Percentiles rank a stretch among this genome's conserved stretches.
Conservation (phyloP, 2,329 filamentous ascomycete genomes). For the Hysterium pulicare region DNA sequence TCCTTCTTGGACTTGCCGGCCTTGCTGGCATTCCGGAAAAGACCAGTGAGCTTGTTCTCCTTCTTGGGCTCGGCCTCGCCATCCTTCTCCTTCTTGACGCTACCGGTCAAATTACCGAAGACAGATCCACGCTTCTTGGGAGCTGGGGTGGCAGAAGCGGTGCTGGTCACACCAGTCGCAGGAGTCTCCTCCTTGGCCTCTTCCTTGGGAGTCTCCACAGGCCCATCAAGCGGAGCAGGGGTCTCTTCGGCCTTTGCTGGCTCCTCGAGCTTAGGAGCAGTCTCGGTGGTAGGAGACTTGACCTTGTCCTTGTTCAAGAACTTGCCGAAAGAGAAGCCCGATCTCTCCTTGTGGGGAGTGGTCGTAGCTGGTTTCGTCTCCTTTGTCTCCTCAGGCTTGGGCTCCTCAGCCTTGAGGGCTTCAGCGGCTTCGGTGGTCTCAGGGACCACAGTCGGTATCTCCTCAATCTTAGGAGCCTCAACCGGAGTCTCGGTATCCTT, state of each 20-base stretch:
- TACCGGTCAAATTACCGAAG: conserved; percentile 69
- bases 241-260: conserved; percentile 43
- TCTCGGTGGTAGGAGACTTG: conserved; percentile 39
- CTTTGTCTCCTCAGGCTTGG: conserved; percentile 24
- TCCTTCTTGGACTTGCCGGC: conserved; percentile 37
- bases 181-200: conserved; percentile 29
- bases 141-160: conserved; percentile 54
- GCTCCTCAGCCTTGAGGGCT: conserved; percentile 21
- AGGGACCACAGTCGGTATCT: conserved; percentile 42
- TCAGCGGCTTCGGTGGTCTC: conserved; percentile 22
- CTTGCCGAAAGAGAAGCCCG: conserved; percentile 53
- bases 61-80: conserved; percentile 20
- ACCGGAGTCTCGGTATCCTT: conserved; percentile 45
- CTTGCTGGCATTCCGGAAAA: conserved; percentile 42
- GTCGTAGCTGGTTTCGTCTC: conserved; percentile 32
- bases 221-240: background rate
- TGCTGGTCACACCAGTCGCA: conserved; percentile 21
- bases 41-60: conserved; percentile 23
- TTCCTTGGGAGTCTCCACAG: conserved; percentile 20
- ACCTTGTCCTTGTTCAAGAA: conserved; percentile 53
- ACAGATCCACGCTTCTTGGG: conserved; percentile 78
- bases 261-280: conserved; percentile 38
- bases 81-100: conserved; percentile 58
- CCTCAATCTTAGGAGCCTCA: conserved; percentile 34
- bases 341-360: conserved; percentile 44